Conservation (phyloP, 495 filamentous ascomycete genomes). For the Neurospora sp. region DNA sequence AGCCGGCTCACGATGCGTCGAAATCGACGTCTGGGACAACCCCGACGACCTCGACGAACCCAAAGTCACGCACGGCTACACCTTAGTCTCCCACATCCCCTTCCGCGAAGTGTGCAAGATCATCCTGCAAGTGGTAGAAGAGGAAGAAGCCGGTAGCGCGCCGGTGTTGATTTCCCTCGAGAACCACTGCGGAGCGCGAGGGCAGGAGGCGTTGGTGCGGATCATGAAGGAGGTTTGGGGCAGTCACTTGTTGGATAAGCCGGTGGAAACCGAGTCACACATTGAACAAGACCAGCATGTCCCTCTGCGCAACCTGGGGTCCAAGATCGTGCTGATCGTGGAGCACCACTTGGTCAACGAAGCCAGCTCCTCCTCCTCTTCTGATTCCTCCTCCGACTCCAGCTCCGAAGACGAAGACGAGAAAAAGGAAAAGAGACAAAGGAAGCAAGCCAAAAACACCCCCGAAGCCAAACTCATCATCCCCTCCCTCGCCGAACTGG, state of each 20-base stretch:
- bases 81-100: constrained; percentile 42
- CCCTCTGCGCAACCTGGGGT: constrained; percentile 34
- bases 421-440: constrained; percentile 15
- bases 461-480: constrained; percentile 29
- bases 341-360: constrained; percentile 44
- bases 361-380: constrained; percentile 15
- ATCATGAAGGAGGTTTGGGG: constrained; percentile 48
- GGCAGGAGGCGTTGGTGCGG: constrained; percentile 37
- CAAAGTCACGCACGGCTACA: constrained; percentile 48
- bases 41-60: constrained; percentile 37
- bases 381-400: constrained; percentile 7
- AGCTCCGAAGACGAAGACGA: constrained; percentile 24
- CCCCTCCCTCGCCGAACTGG: constrained; percentile 38
- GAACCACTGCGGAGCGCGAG: constrained; percentile 39
- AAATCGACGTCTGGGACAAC: constrained; percentile 48
- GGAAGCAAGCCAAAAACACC: constrained; percentile 19
- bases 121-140: constrained; percentile 36
- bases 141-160: constrained; percentile 27
- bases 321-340: constrained; percentile 45
- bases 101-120: constrained; percentile 44
- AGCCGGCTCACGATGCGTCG: constrained; percentile 44
- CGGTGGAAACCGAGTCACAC: constrained; percentile 34
- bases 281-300: constrained; percentile 29
- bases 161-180: constrained; percentile 45
- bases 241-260: constrained; percentile 36